Base-by-base conservation (phyloP, 495 filamentous ascomycete species). In the Staphylotrichum longicolle region DNA sequence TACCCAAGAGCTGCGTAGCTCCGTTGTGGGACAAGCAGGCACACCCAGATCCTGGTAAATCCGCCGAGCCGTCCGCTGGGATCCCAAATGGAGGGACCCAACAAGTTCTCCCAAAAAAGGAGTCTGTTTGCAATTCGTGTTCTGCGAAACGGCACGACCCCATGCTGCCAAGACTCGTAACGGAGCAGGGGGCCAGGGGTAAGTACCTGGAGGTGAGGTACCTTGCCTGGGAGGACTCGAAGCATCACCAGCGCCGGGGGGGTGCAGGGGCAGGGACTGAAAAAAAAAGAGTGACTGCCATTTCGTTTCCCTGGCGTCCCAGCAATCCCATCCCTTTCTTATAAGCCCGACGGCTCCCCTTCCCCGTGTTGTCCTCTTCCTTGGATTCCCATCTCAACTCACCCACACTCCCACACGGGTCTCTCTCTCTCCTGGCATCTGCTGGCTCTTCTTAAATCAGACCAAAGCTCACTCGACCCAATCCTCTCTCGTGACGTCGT, bases 261-360 rank as follows among this genome's bases (percentile, higher is more conserved):
- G 64, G 58, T 55, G 53, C 54, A 56, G 56, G 63, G 54, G 57
- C 54, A 55, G 52, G 58, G 60, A 49, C 32, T 51, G 40, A 14
- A 59, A 54, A 52, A 65, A 66, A 69, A 71, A 66, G 57, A 63
- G 39, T 40, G 10, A 40, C 64, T 68, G 57, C 63, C 60, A 65
- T 65, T 59, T 66, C 60, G 47, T 63, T 70, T 70, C 63, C 67
- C 63, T 58, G 58, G 61, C 41, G 57, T 61, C 55, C 60, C 40
- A 64, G 66, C 62, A 62, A 65, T 69, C 59, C 59, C 58, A 63
- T 68, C 68, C 68, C 63, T 64, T 71, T 54, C 62, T 72, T 70
- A 68, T 69, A 69, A 68, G 67, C 66, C 63, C 50, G 51, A 54
- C 46, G 50, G 60, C 61, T 66, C 64, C 70, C 70, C 62, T 63